phyloP scores from a whole-genome alignment of 2,329 filamentous ascomycete genomes.

The Trichoderma guizhouense region DNA sequence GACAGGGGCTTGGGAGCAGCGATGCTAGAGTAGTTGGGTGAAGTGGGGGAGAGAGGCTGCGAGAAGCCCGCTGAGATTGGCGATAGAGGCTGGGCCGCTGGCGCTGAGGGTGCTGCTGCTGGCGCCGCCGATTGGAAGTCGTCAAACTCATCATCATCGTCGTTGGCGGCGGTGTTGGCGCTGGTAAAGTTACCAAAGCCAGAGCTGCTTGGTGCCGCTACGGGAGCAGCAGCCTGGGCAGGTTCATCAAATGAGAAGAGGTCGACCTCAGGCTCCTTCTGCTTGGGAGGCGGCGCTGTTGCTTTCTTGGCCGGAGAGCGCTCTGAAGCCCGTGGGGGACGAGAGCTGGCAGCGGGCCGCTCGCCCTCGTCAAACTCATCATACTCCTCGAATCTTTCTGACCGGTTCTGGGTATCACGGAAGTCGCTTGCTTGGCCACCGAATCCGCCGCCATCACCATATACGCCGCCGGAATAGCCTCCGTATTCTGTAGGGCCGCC shows the following conservation, averaged over 20 bases:
- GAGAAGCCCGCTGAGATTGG: slow-evolving; percentile 33
- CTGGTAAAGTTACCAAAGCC: slow-evolving; percentile 45
- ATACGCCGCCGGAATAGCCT: slow-evolving; percentile 70
- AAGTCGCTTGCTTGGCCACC: slow-evolving; percentile 71
- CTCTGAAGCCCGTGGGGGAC: slow-evolving; percentile 36
- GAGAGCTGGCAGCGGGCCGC: slow-evolving; percentile 44
- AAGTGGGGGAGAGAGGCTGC: slow-evolving; percentile 45
- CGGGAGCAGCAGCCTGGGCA: slow-evolving; percentile 40
- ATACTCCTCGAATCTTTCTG: slow-evolving; percentile 90
- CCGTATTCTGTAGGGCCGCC: slow-evolving; percentile 51
- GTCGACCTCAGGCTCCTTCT: slow-evolving; percentile 86
- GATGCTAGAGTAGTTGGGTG: slow-evolving; percentile 55
- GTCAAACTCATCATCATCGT: slow-evolving; percentile 88
- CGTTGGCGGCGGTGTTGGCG: slow-evolving; percentile 32
- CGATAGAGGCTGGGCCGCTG: slow-evolving; percentile 45
- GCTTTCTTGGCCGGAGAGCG: slow-evolving; percentile 38
- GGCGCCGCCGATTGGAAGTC: slow-evolving; percentile 74
- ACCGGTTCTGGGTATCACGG: slow-evolving; percentile 56
- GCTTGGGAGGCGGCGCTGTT: slow-evolving; percentile 64
- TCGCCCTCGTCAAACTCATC: slow-evolving; percentile 87
- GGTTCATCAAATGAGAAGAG: slow-evolving; percentile 90
- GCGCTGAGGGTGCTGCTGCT: slow-evolving; percentile 57
- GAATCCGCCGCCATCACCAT: slow-evolving; percentile 93
- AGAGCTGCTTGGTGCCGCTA: slow-evolving; percentile 43
- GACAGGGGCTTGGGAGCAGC: slow-evolving; percentile 81